These are phyloP conservation scores for Sarocladium brachiariae DNA, from an alignment of 2,329 filamentous ascomycete genomes.

Conservation along the genomic window DNA sequence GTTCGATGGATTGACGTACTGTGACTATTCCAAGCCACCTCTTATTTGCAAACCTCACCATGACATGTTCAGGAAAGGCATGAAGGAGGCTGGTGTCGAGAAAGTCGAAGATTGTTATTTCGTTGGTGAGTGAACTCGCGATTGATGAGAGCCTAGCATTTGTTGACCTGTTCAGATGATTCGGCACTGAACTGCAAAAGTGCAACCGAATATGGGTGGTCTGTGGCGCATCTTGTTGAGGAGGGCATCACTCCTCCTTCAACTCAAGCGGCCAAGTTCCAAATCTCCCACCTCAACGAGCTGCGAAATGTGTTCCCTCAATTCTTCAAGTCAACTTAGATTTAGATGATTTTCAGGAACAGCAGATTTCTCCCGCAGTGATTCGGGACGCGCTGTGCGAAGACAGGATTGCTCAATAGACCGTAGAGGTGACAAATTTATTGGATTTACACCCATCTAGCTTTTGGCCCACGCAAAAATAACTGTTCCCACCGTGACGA, in stretches of 20 bases:
- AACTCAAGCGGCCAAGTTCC: slow-evolving; percentile 61
- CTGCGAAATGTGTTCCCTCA: slow-evolving; percentile 72
- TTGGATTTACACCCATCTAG: no score
- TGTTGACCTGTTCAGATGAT: slow-evolving; percentile 56
- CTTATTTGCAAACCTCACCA: slow-evolving; percentile 82
- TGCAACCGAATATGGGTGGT: slow-evolving; percentile 79
- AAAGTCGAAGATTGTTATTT: slow-evolving; percentile 75
- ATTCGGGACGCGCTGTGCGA: no score
- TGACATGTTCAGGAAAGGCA: slow-evolving; percentile 82
- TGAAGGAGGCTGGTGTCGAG: slow-evolving; percentile 70
- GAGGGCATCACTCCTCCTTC: slow-evolving; percentile 58
- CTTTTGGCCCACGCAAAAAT: no score
- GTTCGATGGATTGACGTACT: slow-evolving; percentile 93
- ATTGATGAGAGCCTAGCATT: neutral
- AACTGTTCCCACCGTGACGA: no score
- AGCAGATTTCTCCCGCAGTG: no score
- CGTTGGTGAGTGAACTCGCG: slow-evolving; percentile 61
- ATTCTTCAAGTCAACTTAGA: slow-evolving; percentile 61
- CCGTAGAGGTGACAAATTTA: no score
- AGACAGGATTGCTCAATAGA: no score
- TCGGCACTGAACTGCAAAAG: slow-evolving; percentile 74
- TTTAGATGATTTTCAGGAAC: no score
- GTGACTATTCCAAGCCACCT: slow-evolving; percentile 69
- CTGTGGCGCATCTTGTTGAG: slow-evolving; percentile 77
- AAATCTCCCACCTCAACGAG: slow-evolving; percentile 70